phyloP scores from a whole-genome alignment of 2,329 filamentous ascomycete genomes.

The Ascochyta viciae-villosae region DNA sequence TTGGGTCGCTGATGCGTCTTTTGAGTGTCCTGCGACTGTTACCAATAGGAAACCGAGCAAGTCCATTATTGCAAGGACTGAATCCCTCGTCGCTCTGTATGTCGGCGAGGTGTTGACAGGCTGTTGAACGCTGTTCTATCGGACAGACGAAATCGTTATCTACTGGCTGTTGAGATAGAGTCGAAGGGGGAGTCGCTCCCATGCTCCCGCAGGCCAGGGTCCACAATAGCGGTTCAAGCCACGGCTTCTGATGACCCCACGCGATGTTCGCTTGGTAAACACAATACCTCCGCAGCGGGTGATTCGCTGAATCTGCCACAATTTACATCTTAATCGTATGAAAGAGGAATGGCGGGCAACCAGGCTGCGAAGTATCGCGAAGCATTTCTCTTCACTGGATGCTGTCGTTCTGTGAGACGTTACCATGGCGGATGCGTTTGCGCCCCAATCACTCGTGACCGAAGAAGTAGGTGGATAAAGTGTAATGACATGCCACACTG shows the following conservation, averaged over 20 bases:
- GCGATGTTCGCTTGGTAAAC: background rate
- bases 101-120: no score
- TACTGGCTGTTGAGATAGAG: background rate
- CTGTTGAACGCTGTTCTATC: no score
- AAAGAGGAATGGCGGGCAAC: background rate
- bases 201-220: constrained; percentile 21
- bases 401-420: constrained; percentile 1
- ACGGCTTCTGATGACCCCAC: constrained; percentile 7
- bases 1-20: background rate
- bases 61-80: background rate
- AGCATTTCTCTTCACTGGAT: background rate
- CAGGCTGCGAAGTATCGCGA: constrained; percentile 1
- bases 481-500: constrained; percentile 19
- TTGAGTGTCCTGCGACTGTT: background rate
- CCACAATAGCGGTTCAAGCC: background rate
- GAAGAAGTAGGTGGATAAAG: constrained; percentile 7
- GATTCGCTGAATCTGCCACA: constrained; percentile 4
- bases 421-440: constrained; percentile 1
- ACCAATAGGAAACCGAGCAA: background rate
- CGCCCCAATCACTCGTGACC: constrained; percentile 1
- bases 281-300: constrained; percentile 2
- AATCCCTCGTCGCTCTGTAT: no score
- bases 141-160: background rate
- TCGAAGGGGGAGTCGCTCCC: constrained; percentile 8
- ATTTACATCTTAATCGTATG: background rate